A percentile compares a stretch with the other conserved stretches of the same genome.
Evolutionary conservation across 164 flowering plant genomes (phyloP).

Genomic region (Warburgia ugandensis): DNA sequence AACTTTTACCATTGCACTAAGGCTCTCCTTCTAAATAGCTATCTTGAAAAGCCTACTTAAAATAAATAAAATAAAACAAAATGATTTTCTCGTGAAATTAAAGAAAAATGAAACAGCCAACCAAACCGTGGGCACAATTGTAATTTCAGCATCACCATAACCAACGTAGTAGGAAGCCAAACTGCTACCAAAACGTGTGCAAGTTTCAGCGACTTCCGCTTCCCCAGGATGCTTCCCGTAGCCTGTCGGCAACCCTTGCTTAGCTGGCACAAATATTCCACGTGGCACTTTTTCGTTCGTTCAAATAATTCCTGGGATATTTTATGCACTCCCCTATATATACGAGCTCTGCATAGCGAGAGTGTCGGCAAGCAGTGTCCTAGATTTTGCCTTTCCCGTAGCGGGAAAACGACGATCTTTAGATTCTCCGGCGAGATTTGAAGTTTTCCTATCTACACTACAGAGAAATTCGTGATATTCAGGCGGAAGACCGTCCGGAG

Average conservation of each 20-base stretch:
- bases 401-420: not conserved
- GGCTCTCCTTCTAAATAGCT: too few relatives aligned
- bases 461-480: not conserved
- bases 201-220: too few relatives aligned
- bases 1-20: too few relatives aligned
- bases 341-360: not conserved
- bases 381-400: not conserved
- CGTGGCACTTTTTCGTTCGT: slow-evolving; percentile 19
- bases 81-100: too few relatives aligned
- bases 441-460: not conserved
- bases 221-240: slow-evolving; percentile 15
- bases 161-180: too few relatives aligned
- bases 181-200: too few relatives aligned
- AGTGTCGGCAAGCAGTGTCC: slow-evolving; percentile 31
- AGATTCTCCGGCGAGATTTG: not conserved
- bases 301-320: not conserved
- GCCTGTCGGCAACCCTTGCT: slow-evolving; percentile 31
- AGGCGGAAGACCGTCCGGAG: slow-evolving; percentile 1
- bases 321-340: not conserved
- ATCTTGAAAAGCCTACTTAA: too few relatives aligned
- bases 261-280: slow-evolving; percentile 24
- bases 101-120: too few relatives aligned
- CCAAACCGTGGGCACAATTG: too few relatives aligned
- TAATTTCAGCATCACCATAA: too few relatives aligned
- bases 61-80: too few relatives aligned